Base-by-base conservation (phyloP, 352 stramenopile genomes). In the Thalassiosira allenii region DNA sequence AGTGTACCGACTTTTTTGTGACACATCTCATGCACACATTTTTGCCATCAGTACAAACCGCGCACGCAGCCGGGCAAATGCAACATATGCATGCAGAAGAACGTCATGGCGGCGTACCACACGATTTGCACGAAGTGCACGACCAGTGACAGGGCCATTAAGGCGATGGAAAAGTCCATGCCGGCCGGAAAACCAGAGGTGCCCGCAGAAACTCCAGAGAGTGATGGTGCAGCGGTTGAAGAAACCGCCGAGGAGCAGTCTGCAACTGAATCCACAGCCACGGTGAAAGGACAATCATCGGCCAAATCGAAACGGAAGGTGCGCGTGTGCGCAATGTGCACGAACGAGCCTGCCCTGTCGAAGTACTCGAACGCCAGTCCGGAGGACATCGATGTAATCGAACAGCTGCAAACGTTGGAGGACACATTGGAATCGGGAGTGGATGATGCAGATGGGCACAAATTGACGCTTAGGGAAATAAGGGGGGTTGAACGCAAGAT, bases 81-180 rank as follows among this genome's bases (percentile, higher is more conserved):
- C 83, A 98, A 96, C 79, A 90, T 94, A 61, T 98, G 96, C 83
- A 87, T 94, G 43, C 91, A 97, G 61, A 96, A 97, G 84, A 96
- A 93, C 44, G 91, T 99, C 61, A 95, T 89, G 25, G 91, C 96
- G 1, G 97, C 97, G 5, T 99, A 99, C 88, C 97, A 99, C 76
- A 95, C 94, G 0, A 91, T 97, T 20, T 99, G 97, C 78, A 89
- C 95, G 65, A 82, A 89, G 3, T 99, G 97, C 81, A 93, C 95
- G 20, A 95, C 91, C 71, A 94, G 95, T 5, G 75, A 81, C 75
- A 95, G 84, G 83, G 96, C 75, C 87, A 98, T 77, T 97, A 95
- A 79, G 86, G 93, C 84, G 96, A 97, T 91, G 62, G 59, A 79
- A 43, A 75, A 79, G 43, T 34, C 59, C 40, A 34, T 22, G 49